Evolutionary conservation across 2,329 filamentous ascomycete species (phyloP).

Genomic region (Thelonectria blattea): DNA sequence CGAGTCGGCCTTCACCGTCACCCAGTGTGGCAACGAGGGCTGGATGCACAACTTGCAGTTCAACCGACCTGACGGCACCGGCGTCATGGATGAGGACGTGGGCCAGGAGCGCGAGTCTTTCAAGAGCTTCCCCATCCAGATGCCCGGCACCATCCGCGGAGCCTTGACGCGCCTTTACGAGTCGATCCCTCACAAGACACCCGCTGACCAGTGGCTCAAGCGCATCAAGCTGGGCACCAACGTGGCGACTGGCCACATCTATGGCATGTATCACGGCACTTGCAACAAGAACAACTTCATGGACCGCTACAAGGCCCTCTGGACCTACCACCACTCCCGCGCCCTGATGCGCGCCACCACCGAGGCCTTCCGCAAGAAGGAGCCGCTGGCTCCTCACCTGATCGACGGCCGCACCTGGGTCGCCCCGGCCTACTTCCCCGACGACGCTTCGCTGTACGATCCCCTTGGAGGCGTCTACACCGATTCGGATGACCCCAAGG

Average conservation of each 20-base stretch:
- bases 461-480: neutral
- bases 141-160: slow-evolving; percentile 23
- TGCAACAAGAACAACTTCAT: slow-evolving; percentile 34
- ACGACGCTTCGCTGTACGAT: neutral
- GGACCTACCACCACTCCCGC: slow-evolving; percentile 27
- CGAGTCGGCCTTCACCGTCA: slow-evolving; percentile 51
- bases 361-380: neutral
- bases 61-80: slow-evolving; percentile 51
- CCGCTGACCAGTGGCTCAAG: slow-evolving; percentile 23
- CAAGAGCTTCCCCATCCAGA: slow-evolving; percentile 29
- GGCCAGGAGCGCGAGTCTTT: slow-evolving; percentile 18
- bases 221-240: slow-evolving; percentile 31
- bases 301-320: slow-evolving; percentile 26
- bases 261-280: slow-evolving; percentile 36
- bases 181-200: slow-evolving; percentile 5
- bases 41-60: slow-evolving; percentile 53
- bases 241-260: slow-evolving; percentile 32
- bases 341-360: slow-evolving; percentile 14
- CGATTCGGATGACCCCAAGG: neutral
- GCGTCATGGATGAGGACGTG: slow-evolving; percentile 34
- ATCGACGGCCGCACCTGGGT: slow-evolving; percentile 31
- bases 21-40: slow-evolving; percentile 54
- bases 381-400: slow-evolving; percentile 14
- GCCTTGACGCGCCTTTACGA: slow-evolving; percentile 19
- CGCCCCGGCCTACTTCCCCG: slow-evolving; percentile 13